These are phyloP conservation scores for Anaeramoeba flamelloides DNA, from an alignment of 78 protist species.

Conservation along the genomic window DNA sequence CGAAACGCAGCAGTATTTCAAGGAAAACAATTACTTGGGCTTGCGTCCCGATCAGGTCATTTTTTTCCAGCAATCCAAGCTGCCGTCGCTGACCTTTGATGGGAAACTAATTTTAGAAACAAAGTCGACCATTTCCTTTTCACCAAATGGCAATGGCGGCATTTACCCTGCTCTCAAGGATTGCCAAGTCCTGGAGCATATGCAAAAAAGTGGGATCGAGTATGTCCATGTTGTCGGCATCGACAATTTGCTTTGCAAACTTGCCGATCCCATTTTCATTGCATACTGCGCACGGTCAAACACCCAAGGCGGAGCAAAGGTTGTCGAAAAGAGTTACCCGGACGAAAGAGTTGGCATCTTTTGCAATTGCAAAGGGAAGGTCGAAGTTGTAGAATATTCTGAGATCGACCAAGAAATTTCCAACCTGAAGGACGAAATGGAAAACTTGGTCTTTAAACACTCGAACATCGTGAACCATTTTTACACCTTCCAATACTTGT, in stretches of 20 bases:
- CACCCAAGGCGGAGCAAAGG: conserved; percentile 56
- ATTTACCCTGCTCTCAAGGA: conserved; percentile 39
- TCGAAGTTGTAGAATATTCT: conserved; percentile 67
- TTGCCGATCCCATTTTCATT: conserved; percentile 71
- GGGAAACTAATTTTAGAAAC: conserved; percentile 30
- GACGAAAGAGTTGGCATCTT: conserved; percentile 58
- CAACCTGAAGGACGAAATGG: conserved; percentile 13
- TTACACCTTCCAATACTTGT: conserved; percentile 41
- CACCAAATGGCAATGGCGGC: conserved; percentile 93
- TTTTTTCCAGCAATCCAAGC: conserved; percentile 63
- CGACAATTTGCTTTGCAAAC: conserved; percentile 62
- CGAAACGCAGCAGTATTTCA: conserved; percentile 49
- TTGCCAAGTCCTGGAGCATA: conserved; percentile 42
- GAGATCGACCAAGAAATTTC: conserved; percentile 54
- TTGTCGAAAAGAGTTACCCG: conserved; percentile 41
- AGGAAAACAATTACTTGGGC: conserved; percentile 53
- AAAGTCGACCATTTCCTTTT: conserved; percentile 19
- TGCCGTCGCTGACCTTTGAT: conserved; percentile 69
- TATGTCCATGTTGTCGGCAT: conserved; percentile 61
- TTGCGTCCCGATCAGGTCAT: conserved; percentile 34
- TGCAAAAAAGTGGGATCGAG: conserved; percentile 47
- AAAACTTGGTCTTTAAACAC: conserved; percentile 41
- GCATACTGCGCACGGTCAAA: conserved; percentile 45
- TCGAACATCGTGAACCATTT: conserved; percentile 68
- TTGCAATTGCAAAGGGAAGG: conserved; percentile 18